Evolutionary conservation across 2,329 filamentous ascomycete species (phyloP).

Genomic region (Fusarium sp.): DNA sequence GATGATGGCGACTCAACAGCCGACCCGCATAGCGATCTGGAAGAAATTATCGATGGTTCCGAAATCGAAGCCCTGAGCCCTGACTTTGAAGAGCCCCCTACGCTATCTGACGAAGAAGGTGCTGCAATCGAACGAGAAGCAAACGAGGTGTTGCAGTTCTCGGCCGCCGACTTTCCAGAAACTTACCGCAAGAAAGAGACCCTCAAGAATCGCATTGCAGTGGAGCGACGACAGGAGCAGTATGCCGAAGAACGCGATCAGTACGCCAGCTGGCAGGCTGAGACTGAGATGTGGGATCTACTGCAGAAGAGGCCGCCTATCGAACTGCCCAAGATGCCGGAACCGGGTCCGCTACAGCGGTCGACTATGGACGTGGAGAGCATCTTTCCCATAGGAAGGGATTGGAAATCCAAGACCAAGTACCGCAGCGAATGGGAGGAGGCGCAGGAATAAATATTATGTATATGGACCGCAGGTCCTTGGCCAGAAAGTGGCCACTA

Average conservation of each 20-base stretch:
- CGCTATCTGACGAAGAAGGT: slow-evolving; percentile 47
- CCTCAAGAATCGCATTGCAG: slow-evolving; percentile 55
- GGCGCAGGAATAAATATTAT: not conserved
- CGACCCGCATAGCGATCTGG: not conserved
- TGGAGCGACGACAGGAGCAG: slow-evolving; percentile 58
- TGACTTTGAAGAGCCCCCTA: slow-evolving; percentile 28
- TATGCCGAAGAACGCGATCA: slow-evolving; percentile 60
- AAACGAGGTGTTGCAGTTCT: slow-evolving; percentile 58
- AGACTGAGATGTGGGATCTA: slow-evolving; percentile 61
- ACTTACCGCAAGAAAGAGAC: slow-evolving; percentile 53
- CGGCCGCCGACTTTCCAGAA: slow-evolving; percentile 56
- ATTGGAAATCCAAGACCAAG: slow-evolving; percentile 56
- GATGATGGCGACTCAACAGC: slow-evolving; percentile 17
- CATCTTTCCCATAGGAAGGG: slow-evolving; percentile 52
- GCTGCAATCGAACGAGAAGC: slow-evolving; percentile 53
- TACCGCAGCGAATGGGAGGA: slow-evolving; percentile 61
- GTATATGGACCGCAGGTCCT: not conserved
- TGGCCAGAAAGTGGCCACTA: not conserved
- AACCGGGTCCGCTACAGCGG: slow-evolving; percentile 47
- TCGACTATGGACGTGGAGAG: slow-evolving; percentile 53
- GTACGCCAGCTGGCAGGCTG: slow-evolving; percentile 56
- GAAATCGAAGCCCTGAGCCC: slow-evolving; percentile 32
- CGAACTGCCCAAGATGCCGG: slow-evolving; percentile 50
- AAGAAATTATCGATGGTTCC: not conserved
- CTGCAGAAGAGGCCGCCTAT: slow-evolving; percentile 56